phyloP scores from a whole-genome alignment of 2,329 filamentous ascomycete species.

The Penicillium glabrum region DNA sequence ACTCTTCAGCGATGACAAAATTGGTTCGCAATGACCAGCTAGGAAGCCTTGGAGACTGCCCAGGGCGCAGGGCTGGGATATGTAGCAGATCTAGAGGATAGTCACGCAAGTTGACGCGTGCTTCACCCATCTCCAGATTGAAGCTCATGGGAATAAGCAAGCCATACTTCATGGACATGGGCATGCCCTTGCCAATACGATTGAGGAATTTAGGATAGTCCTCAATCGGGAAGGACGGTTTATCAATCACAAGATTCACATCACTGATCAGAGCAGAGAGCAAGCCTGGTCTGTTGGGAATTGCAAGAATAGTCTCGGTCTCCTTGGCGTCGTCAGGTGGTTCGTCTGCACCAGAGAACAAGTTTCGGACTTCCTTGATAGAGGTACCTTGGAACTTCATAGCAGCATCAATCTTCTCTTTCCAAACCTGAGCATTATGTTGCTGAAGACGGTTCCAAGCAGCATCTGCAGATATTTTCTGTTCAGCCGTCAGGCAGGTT shows the following conservation, averaged over 20 bases:
- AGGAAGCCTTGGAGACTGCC: slow-evolving; percentile 76
- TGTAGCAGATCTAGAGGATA: slow-evolving; percentile 92
- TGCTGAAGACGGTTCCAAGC: slow-evolving; percentile 73
- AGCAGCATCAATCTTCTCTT: slow-evolving; percentile 78
- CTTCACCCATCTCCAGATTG: slow-evolving; percentile 86
- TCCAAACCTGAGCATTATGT: slow-evolving; percentile 90
- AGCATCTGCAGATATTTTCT: slow-evolving; percentile 72
- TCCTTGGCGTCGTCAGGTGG: slow-evolving; percentile 79
- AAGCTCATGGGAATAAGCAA: slow-evolving; percentile 88
- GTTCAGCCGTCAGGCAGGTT: slow-evolving; percentile 68
- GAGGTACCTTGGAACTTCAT: slow-evolving; percentile 67
- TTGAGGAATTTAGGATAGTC: slow-evolving; percentile 83
- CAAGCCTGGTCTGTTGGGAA: slow-evolving; percentile 80
- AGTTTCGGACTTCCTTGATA: slow-evolving; percentile 74
- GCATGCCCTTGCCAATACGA: slow-evolving; percentile 94
- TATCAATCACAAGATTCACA: slow-evolving; percentile 81
- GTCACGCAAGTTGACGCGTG: slow-evolving; percentile 80
- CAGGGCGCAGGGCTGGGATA: slow-evolving; percentile 76
- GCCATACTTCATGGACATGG: slow-evolving; percentile 84
- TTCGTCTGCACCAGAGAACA: slow-evolving; percentile 81
- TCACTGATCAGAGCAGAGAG: slow-evolving; percentile 81
- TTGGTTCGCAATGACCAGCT: slow-evolving; percentile 82
- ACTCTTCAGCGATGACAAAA: slow-evolving; percentile 96
- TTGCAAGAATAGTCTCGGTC: slow-evolving; percentile 78
- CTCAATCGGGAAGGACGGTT: slow-evolving; percentile 82